Evolutionary conservation across 495 filamentous ascomycete species (phyloP), one percentile per base, ranked within the genome.

Genomic region (Trichoderma reesei): DNA sequence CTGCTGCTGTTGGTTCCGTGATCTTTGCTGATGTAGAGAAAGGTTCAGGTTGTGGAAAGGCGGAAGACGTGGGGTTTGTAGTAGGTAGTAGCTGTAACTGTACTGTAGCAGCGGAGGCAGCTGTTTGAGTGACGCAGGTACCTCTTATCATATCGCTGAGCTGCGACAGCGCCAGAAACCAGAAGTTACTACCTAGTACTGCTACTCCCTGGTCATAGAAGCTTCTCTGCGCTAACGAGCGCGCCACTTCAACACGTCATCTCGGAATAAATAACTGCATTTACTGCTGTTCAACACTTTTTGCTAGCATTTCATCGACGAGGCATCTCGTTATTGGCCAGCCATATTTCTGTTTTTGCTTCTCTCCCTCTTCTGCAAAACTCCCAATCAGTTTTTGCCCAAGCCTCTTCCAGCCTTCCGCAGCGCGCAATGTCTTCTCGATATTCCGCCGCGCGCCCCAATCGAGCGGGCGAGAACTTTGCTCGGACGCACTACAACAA

Each of bases 391-490:
- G 56, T 31, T 6, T 14, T 38, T 10, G 56, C 10, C 56, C 56
- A 38, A 59, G 63, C 18, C 63, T n/a, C 51, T 36, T 37, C 48
- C 36, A n/a, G 41, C n/a, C 20, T 18, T 34, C n/a, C 33, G 10
- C 10, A 51, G 41, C 39, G 13, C 18, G 39, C n/a, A n/a, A 92
- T 91, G 88, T 80, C 86, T 14, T 81, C 83, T 54, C 78, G 82
- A 64, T 82, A 77, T 67, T 80, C 80, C 56, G 86, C 85, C 44
- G 86, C 83, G 39, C 90, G 90, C 20, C 90, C 93, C 2, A 96
- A 92, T 75, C 85, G 90, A 65, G 87, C 84, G 5, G 89, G 85
- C 63, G 92, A 96, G 73, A 85, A 86, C 68, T 94, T 89, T 69
- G 80, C 88, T 54, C 85, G 90, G 66, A 80, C 82, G 20, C 86